These are phyloP conservation scores for Atkinsonella texensis DNA, from an alignment of 2,329 filamentous ascomycete species.

Conservation along the genomic window DNA sequence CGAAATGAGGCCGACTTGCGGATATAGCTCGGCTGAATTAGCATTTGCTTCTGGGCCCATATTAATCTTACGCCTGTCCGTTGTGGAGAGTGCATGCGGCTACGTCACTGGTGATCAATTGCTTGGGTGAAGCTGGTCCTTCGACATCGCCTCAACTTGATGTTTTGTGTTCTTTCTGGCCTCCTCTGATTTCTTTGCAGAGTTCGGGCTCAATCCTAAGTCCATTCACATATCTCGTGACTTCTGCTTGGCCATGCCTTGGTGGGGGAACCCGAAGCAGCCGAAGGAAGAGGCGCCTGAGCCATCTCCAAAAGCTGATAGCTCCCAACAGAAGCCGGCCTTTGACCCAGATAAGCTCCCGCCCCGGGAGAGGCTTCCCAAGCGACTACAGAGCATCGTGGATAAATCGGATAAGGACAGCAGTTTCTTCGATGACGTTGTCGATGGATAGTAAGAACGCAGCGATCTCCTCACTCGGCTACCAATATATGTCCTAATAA, in stretches of 20 bases:
- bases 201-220: background rate
- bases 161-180: background rate
- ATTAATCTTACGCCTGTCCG: background rate
- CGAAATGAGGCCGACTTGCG: constrained; percentile 11
- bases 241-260: constrained; percentile 20
- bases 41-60: background rate
- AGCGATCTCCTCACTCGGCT: background rate
- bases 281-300: constrained; percentile 15
- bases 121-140: background rate
- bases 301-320: constrained; percentile 4
- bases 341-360: constrained; percentile 37
- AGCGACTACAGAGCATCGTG: constrained; percentile 43
- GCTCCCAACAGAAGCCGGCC: constrained; percentile 13
- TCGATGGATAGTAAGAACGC: constrained; percentile 61
- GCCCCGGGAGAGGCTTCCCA: constrained; percentile 37
- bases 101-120: constrained; percentile 1
- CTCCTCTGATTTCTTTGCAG: background rate
- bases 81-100: background rate
- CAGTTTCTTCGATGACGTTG: constrained; percentile 63
- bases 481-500: constrained; percentile 9
- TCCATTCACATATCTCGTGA: background rate
- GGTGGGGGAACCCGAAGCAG: constrained; percentile 30
- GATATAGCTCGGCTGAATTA: constrained; percentile 18
- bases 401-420: constrained; percentile 52
- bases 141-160: background rate